Evolutionary conservation across 768 basidiomycete genomes (phyloP), one percentile per base, ranked within the genome.

Genomic region (Lanmaoa pseudosensibilis): DNA sequence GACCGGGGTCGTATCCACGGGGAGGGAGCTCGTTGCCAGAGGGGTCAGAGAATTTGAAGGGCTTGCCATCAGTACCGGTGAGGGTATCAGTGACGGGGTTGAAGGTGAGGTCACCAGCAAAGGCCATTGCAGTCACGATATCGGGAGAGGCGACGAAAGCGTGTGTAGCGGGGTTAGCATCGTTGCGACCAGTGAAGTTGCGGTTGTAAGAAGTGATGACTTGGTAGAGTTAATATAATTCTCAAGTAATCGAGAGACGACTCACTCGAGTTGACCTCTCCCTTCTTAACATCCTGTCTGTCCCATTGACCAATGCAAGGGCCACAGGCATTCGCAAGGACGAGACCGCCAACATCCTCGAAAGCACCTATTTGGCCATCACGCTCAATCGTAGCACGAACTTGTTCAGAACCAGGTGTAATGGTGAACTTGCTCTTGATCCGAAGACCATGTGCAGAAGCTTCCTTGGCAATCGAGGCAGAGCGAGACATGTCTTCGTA

Each of bases 251-350:
- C 16, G 0, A 34, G 34, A 23, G 2, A 19, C 19, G 8, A 81
- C 90, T 46, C 63, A 92, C 91, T 99, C 44, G 97, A 96, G 85
- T 98, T 99, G 65, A 83, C 78, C 66, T 91, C 92, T 69, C 96
- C 97, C 84, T 93, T 98, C 83, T 92, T 88, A 48, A 98, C 92
- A 64, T 99, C 97, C 68, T 86, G 78, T 70, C 97, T 83, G 77
- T 98, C 96, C 97, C 97, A 99, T 74, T 98, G 96, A 67, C 97
- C 97, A 61, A 98, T 98, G 75, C 97, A 98, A 69, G 97, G 97
- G 46, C 97, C 97, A 71, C 97, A 99, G 52, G 97, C 97, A 69
- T 98, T 99, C 63, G 97, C 97, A 52, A 99, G 86, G 46, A 99
- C 94, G 50, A 94, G 69, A 64, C 94, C 97, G 55, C 97, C 97